These are phyloP conservation scores for Cardamine resedifolia DNA, from an alignment of 345 rosid species.

Conservation along the genomic window DNA sequence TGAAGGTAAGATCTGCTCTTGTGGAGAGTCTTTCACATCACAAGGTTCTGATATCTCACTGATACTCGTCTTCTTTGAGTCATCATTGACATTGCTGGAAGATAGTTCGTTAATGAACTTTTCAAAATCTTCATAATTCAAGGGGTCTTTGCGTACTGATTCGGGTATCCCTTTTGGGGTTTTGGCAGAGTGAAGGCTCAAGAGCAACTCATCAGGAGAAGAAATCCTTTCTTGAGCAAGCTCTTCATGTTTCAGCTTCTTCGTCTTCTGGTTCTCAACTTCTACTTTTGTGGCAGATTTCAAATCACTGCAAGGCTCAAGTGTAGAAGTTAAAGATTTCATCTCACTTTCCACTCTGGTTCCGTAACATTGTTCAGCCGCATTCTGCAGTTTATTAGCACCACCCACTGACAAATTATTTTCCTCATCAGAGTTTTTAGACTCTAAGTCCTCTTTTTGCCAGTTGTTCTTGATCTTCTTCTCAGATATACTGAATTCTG, in stretches of 20 bases:
- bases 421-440: slow-evolving; percentile 30
- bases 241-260: not conserved
- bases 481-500: slow-evolving; percentile 25
- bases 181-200: slow-evolving; percentile 5
- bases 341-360: slow-evolving; percentile 36
- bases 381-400: slow-evolving; percentile 25
- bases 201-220: slow-evolving; percentile 39
- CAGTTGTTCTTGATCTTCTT: slow-evolving; percentile 19
- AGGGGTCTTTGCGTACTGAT: slow-evolving; percentile 36
- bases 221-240: slow-evolving; percentile 22
- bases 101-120: slow-evolving; percentile 12
- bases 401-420: slow-evolving; percentile 16
- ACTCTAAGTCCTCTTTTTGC: slow-evolving; percentile 17
- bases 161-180: not conserved
- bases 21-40: slow-evolving; percentile 35
- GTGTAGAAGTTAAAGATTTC: slow-evolving; percentile 14
- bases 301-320: slow-evolving; percentile 6
- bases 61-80: slow-evolving; percentile 37
- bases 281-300: not conserved
- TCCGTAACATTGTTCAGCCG: slow-evolving; percentile 27
- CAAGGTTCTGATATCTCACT: slow-evolving; percentile 3
- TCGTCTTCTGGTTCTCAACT: slow-evolving; percentile 6
- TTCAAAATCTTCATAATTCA: slow-evolving; percentile 27
- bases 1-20: slow-evolving; percentile 31
- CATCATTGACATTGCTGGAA: slow-evolving; percentile 24